These are phyloP conservation scores for Neoarthrinium moseri DNA, from an alignment of 2,329 filamentous ascomycete species.

Conservation along the genomic window DNA sequence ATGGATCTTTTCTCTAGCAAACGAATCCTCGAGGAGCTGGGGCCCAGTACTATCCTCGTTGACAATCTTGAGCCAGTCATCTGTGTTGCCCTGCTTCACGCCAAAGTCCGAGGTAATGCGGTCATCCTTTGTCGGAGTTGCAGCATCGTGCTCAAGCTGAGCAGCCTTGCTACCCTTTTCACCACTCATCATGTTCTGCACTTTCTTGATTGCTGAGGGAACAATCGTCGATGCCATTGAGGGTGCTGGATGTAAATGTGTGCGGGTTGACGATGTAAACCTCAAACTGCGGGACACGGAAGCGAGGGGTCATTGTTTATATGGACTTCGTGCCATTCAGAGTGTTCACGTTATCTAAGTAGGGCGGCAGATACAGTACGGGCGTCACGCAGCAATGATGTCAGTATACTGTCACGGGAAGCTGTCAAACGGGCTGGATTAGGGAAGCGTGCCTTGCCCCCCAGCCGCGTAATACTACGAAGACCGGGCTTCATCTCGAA, in stretches of 20 bases:
- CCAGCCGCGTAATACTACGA: not conserved
- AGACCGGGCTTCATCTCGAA: not conserved
- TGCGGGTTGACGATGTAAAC: not conserved
- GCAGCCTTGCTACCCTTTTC: slow-evolving; percentile 6
- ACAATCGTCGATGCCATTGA: slow-evolving; percentile 9
- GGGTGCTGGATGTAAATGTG: not conserved
- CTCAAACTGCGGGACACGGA: not conserved
- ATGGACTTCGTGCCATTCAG: no score
- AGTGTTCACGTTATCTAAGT: not conserved
- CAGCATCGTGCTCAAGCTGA: not conserved
- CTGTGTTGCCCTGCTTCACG: slow-evolving; percentile 68
- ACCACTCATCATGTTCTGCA: slow-evolving; percentile 5
- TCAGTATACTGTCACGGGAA: not conserved
- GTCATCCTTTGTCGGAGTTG: slow-evolving; percentile 42
- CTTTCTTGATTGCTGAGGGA: not conserved
- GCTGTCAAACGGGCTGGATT: not conserved
- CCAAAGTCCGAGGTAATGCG: slow-evolving; percentile 77
- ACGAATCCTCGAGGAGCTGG: slow-evolving; percentile 70
- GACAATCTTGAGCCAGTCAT: slow-evolving; percentile 72
- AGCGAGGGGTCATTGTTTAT: not conserved
- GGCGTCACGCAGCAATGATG: not conserved
- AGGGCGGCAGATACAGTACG: not conserved
- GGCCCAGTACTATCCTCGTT: slow-evolving; percentile 63
- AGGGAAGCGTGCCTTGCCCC: no score
- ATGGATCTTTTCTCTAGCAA: slow-evolving; percentile 71